A percentile compares a stretch with the other conserved stretches of the same genome.
Evolutionary conservation across 148 eudicot species (phyloP).

Genomic region (Oxyria digyna): DNA sequence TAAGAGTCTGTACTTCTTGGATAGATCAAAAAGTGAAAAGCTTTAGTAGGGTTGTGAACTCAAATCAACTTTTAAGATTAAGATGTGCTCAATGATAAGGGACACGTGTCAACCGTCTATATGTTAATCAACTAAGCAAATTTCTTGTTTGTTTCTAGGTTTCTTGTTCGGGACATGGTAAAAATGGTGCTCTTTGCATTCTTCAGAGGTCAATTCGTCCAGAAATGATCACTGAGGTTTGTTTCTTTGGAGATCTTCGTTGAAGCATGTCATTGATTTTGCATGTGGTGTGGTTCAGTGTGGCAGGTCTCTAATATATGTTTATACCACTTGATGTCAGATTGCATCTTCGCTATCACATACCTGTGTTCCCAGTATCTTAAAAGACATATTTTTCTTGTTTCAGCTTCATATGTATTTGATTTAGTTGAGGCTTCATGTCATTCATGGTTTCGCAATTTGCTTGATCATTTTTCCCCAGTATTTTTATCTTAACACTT

Average conservation of each 20-base stretch:
- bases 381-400: neutral
- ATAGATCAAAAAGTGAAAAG: neutral
- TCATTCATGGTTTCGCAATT: neutral
- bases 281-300: neutral
- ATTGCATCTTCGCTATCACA: neutral
- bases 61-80: neutral
- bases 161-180: constrained; percentile 99
- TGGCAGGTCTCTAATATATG: neutral
- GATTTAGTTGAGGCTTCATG: neutral
- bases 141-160: constrained; percentile 34
- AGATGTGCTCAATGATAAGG: neutral
- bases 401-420: neutral
- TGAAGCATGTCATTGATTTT: neutral
- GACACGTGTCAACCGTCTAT: neutral
- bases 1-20: no score
- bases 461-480: neutral
- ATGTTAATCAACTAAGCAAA: neutral
- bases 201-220: constrained; percentile 94
- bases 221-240: constrained; percentile 78
- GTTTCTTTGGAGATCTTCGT: constrained; percentile 9
- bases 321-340: neutral
- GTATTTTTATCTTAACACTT: neutral
- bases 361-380: neutral
- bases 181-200: constrained; percentile 85
- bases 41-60: neutral